phyloP scores from a whole-genome alignment of 176 grass and related monocot genomes.

The Triticum urartu region DNA sequence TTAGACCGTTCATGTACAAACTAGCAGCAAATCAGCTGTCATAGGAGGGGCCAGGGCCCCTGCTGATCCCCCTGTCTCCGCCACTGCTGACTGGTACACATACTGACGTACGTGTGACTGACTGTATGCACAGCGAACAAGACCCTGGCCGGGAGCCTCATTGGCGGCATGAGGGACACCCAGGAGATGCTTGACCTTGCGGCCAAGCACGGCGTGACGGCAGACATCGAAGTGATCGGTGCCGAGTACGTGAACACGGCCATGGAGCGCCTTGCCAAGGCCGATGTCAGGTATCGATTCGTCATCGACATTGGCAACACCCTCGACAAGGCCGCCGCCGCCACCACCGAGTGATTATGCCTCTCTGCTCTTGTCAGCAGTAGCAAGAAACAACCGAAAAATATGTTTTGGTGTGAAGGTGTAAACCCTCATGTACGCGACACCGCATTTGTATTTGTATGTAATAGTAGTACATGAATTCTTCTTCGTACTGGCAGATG shows the following conservation, averaged over 20 bases:
- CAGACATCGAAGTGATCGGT: conserved; percentile 51
- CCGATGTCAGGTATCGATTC: conserved; percentile 64
- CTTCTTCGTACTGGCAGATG: no score
- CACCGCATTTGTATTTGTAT: no score
- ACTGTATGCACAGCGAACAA: conserved; percentile 29
- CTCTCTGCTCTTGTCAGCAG: neutral
- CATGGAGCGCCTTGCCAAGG: conserved; percentile 56
- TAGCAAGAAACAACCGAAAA: no score
- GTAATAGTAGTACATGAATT: no score
- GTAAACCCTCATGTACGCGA: no score
- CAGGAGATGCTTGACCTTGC: conserved; percentile 74
- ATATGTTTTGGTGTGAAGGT: no score
- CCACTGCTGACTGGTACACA: no score
- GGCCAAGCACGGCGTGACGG: conserved; percentile 45
- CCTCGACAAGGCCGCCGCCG: conserved; percentile 11
- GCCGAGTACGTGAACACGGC: conserved; percentile 62
- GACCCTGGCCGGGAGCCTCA: conserved; percentile 50
- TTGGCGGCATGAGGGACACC: conserved; percentile 62
- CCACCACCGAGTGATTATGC: neutral
- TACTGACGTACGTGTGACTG: no score
- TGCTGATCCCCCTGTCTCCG: no score
- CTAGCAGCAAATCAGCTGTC: no score
- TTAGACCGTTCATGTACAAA: no score
- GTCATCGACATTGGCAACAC: conserved; percentile 80
- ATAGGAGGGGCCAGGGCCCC: no score